Conservation (phyloP, 805 yeast genomes). For the Kodamaea jinghongensis region DNA sequence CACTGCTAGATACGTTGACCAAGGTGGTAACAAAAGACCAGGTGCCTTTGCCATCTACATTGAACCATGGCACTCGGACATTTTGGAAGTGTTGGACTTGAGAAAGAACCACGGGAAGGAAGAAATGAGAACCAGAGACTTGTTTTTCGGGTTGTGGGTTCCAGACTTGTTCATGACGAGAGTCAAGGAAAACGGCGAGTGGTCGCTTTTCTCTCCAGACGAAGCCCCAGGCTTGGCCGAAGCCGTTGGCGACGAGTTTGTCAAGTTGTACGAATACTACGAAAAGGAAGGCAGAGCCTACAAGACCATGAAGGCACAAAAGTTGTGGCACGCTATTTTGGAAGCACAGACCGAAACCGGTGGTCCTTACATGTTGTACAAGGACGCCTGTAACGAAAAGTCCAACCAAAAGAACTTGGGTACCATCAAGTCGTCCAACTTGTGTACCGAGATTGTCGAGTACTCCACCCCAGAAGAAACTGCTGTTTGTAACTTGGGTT, state of each 20-base stretch:
- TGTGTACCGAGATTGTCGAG: conserved; percentile 64
- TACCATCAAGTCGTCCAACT: conserved; percentile 56
- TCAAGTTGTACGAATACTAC: conserved; percentile 48
- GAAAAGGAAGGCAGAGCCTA: conserved; percentile 52
- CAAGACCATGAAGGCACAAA: conserved; percentile 53
- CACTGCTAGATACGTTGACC: conserved; percentile 63
- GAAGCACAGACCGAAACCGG: conserved; percentile 67
- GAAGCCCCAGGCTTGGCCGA: conserved; percentile 58
- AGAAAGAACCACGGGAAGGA: conserved; percentile 65
- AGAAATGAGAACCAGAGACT: conserved; percentile 61
- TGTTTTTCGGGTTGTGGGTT: conserved; percentile 63
- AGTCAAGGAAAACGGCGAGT: conserved; percentile 52
- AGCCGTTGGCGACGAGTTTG: conserved; percentile 55
- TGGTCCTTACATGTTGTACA: conserved; percentile 62
- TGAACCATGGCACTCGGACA: conserved; percentile 65
- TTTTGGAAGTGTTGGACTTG: conserved; percentile 56
- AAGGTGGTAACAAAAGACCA: conserved; percentile 65
- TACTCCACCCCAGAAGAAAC: conserved; percentile 57
- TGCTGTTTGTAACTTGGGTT: conserved; percentile 62
- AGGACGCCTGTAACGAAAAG: conserved; percentile 59
- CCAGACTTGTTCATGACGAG: conserved; percentile 62
- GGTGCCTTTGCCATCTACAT: conserved; percentile 61
- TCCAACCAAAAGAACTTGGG: conserved; percentile 62
- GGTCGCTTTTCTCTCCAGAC: conserved; percentile 60
- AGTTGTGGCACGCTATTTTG: conserved; percentile 57